Conservation (phyloP, 2,329 filamentous ascomycete species). For the Lecanicillium sp. region DNA sequence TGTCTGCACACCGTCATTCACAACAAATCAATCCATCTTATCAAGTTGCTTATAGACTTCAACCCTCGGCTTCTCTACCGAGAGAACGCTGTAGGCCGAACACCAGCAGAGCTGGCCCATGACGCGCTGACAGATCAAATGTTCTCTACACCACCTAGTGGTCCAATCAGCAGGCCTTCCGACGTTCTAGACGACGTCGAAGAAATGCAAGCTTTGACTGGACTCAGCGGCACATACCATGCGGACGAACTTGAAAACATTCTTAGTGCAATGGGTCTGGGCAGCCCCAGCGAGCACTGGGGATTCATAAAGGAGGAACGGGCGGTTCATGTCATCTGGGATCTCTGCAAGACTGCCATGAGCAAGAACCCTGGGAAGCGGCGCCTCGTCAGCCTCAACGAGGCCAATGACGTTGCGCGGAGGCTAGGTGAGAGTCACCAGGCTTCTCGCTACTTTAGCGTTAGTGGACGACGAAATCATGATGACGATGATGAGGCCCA, state of each 20-base stretch:
- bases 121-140: conserved; percentile 39
- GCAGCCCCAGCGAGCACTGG: conserved; percentile 9
- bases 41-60: conserved; percentile 40
- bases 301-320: neutral
- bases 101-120: conserved; percentile 59
- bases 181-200: conserved; percentile 6
- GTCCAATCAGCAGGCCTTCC: no score
- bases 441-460: conserved; percentile 27
- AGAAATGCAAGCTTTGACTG: conserved; percentile 14
- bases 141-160: conserved; percentile 18
- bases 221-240: conserved; percentile 21
- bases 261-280: conserved; percentile 17
- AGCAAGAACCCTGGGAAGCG: conserved; percentile 28
- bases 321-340: conserved; percentile 23
- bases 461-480: conserved; percentile 18
- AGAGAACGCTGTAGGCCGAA: conserved; percentile 70
- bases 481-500: conserved; percentile 17
- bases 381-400: conserved; percentile 43
- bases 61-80: conserved; percentile 53
- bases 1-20: conserved; percentile 50
- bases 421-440: conserved; percentile 43
- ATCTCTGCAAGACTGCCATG: conserved; percentile 24
- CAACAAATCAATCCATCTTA: conserved; percentile 24
- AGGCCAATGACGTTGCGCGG: conserved; percentile 51
- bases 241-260: conserved; percentile 17